These are phyloP conservation scores for Dactylellina leptospora DNA, from an alignment of 2,329 filamentous ascomycete species.

Conservation along the genomic window DNA sequence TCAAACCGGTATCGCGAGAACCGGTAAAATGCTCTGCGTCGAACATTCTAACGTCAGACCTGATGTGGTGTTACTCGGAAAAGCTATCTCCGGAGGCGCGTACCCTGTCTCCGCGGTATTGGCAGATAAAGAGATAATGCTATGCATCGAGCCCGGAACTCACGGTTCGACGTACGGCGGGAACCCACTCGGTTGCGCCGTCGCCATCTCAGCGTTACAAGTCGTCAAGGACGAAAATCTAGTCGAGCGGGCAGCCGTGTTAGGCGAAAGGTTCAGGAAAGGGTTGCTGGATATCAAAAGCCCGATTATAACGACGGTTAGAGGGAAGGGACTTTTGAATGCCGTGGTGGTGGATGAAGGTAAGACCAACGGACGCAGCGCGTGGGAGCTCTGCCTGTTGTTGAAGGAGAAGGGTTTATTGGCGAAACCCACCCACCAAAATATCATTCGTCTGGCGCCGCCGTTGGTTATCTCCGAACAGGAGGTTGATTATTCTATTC, in stretches of 20 bases:
- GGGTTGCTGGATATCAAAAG: slow-evolving; percentile 78
- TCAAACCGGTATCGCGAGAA: slow-evolving; percentile 89
- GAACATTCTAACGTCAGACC: slow-evolving; percentile 96
- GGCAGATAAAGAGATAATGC: slow-evolving; percentile 87
- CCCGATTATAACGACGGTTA: slow-evolving; percentile 80
- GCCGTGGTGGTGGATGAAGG: slow-evolving; percentile 94
- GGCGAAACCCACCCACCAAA: slow-evolving; percentile 98
- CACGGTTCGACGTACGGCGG: slow-evolving; percentile 99
- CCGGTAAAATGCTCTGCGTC: slow-evolving; percentile 90
- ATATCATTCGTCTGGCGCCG: slow-evolving; percentile 97
- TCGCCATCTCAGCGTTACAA: slow-evolving; percentile 93
- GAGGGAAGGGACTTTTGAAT: slow-evolving; percentile 93
- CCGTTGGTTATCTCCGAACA: slow-evolving; percentile 92
- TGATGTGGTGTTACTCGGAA: slow-evolving; percentile 91
- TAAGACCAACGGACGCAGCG: slow-evolving; percentile 77
- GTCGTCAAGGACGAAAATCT: slow-evolving; percentile 91
- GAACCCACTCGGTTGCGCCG: slow-evolving; percentile 92
- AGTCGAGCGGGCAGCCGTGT: slow-evolving; percentile 78
- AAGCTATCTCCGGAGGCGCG: slow-evolving; percentile 97
- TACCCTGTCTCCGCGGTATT: slow-evolving; percentile 98
- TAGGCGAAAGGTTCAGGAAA: slow-evolving; percentile 84
- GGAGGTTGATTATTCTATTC: slow-evolving; percentile 79
- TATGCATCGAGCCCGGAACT: slow-evolving; percentile 93
- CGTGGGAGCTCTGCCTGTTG: slow-evolving; percentile 95
- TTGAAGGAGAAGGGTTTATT: slow-evolving; percentile 94